Percentiles rank a stretch among this genome's conserved stretches.
Evolutionary conservation across 495 filamentous ascomycete species (phyloP).

Genomic region (Diplogelasinospora grovesii): DNA sequence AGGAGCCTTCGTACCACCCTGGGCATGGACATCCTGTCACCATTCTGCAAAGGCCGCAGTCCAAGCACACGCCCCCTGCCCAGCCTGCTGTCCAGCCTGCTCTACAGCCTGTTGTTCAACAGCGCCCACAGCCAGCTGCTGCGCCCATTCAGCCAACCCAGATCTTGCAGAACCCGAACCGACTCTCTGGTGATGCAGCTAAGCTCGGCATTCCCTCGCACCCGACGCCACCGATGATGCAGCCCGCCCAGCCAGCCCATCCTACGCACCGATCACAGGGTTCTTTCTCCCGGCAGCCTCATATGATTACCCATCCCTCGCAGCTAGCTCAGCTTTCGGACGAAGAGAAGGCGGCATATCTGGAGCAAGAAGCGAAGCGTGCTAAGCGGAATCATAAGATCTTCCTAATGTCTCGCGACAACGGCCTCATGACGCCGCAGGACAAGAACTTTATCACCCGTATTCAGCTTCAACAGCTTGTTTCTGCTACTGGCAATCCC

Average conservation of each 20-base stretch:
- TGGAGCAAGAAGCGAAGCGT: slow-evolving; percentile 87
- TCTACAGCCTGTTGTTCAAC: slow-evolving; percentile 25
- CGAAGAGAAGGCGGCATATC: slow-evolving; percentile 66
- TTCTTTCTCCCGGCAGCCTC: slow-evolving; percentile 30
- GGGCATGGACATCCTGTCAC: slow-evolving; percentile 37
- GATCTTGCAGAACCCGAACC: slow-evolving; percentile 46
- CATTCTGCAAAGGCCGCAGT: slow-evolving; percentile 40
- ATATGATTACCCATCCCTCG: slow-evolving; percentile 58
- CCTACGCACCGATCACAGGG: slow-evolving; percentile 30
- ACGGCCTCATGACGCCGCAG: slow-evolving; percentile 96
- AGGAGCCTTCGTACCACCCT: slow-evolving; percentile 20
- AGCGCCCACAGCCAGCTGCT: slow-evolving; percentile 44
- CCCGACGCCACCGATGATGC: slow-evolving; percentile 14
- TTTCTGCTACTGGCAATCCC: slow-evolving; percentile 81
- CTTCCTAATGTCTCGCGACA: slow-evolving; percentile 82
- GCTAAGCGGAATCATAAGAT: slow-evolving; percentile 99
- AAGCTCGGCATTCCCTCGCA: slow-evolving; percentile 23
- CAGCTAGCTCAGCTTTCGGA: slow-evolving; percentile 74
- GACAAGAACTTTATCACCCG: slow-evolving; percentile 99
- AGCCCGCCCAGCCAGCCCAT: slow-evolving; percentile 17
- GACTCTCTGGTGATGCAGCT: slow-evolving; percentile 31
- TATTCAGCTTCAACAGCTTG: slow-evolving; percentile 93
- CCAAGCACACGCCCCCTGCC: slow-evolving; percentile 26
- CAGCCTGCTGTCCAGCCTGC: slow-evolving; percentile 21
- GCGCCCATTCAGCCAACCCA: slow-evolving; percentile 49